These are phyloP conservation scores for Alternaria panax DNA, from an alignment of 2,329 filamentous ascomycete species.

Conservation along the genomic window DNA sequence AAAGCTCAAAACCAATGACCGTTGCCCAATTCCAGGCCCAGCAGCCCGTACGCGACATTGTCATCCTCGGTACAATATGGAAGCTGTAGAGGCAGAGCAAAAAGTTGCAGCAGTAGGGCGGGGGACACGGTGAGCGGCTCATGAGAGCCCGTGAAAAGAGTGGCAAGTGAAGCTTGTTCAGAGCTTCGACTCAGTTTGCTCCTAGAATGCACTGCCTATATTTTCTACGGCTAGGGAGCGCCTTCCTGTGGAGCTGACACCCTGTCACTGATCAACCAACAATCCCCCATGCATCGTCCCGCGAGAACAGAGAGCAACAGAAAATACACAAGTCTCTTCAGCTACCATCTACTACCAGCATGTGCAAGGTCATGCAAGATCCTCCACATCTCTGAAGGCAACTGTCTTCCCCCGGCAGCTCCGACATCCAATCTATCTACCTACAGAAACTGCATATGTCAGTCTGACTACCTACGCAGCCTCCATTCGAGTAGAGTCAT, in stretches of 20 bases:
- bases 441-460: conserved; percentile 72
- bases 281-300: neutral
- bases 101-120: neutral
- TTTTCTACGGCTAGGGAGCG: neutral
- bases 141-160: neutral
- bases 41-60: no score
- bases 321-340: neutral
- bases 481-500: conserved; percentile 67
- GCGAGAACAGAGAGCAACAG: neutral
- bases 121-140: neutral
- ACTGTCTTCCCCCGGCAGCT: conserved; percentile 37
- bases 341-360: conserved; percentile 58
- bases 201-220: neutral
- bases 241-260: neutral
- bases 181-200: neutral
- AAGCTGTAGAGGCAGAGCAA: neutral
- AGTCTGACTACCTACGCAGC: conserved; percentile 64
- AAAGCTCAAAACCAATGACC: no score
- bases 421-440: conserved; percentile 67
- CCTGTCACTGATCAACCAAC: neutral
- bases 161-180: neutral
- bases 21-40: no score
- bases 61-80: no score
- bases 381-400: neutral
- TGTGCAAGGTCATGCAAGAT: conserved; percentile 55